Evolutionary conservation across 208 protist genomes (phyloP), one percentile per base, ranked within the genome.

Genomic region (Wallacemonas rigidus): DNA sequence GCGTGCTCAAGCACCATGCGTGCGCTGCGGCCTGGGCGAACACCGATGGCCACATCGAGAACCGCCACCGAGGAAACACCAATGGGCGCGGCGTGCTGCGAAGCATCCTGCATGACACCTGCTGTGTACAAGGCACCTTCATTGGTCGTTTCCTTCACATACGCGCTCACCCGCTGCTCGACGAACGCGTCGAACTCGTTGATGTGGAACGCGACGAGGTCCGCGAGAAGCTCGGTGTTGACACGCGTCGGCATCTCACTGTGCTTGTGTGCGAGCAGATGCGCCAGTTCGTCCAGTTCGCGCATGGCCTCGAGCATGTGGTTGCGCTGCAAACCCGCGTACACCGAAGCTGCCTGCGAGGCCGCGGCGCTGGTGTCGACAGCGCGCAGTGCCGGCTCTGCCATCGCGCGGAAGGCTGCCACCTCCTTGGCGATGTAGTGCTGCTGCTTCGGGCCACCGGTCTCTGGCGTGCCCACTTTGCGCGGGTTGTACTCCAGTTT

Each of bases 151-250:
- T 97, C 92, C n/a, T 74, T 67, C 53, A 93, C 74, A 74, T 95
- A 92, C 11, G 83, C 77, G 26, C 73, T 68, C 11, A 94, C 54
- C n/a, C 87, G 84, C 69, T 86, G 82, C 51, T 78, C 77, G 53
- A 82, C 81, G 55, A 97, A 90, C 17, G 88, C 79, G 69, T 97
- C 90, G 77, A 94, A 94, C 55, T 95, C 92, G 41, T 82, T 80
- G 56, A 90, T 87, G 74, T 97, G 90, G 45, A 91, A 80, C 1
- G 89, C 82, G 0, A 94, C 87, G 58, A 92, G 74, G 71, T 97
- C 88, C 7, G 74, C 51, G 26, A 97, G 79, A 15, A 94, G 78
- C 9, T 89, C 83, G 11, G 72, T 85, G 77, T 94, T 85, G 26
- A 93, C 73, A 56, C 85, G 88, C 67, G 82, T 91, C 17, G 72